Evolutionary conservation across 2,329 filamentous ascomycete genomes (phyloP), one percentile per base, ranked within the genome.

Genomic region (Aspergillus aculeatinus): DNA sequence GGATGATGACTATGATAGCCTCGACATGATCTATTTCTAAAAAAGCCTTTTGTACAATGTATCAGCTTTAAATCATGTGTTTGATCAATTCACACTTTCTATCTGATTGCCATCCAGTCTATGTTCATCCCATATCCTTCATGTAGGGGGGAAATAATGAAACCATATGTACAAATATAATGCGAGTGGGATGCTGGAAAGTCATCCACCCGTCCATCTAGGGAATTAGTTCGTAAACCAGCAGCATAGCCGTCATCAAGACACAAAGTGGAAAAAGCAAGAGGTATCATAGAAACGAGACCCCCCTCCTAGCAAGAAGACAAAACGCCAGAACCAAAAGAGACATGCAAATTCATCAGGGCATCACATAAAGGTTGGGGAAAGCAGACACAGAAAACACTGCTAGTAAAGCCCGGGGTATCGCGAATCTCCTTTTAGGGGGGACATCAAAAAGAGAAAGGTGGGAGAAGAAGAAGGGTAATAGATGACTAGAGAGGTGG

Each of bases 161-260:
- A 39, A 47, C 50, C 47, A 55, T 55, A 60, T 60, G 58, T 60
- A 51, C 57, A 60, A 55, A 21, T 55, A 48, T 31, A 48, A 60
- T 50, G 59, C 59, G 39, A 55, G 44, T 49, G 44, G 33, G 56
- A 58, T 42, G 56, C 42, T 12, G 29, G 54, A 25, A 19, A 27
- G 48, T 50, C 58, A 64, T 60, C 55, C 62, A 53, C 60, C 53
- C 63, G 55, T 64, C 64, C 60, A 58, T 62, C 64, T 63, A 49
- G 63, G 63, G 61, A 62, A 63, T 66, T 57, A 65, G 51, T 65
- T 61, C 51, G 60, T 58, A 63, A 54, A 42, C 23, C 55, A 58
- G 53, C 35, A 49, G 35, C 48, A 56, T 29, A 19, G 29, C 48
- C 53, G 58, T 63, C 61, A 48, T 61, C 61, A 51, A 54, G 59